These are phyloP conservation scores for Xylariaceae sp. DNA, from an alignment of 2,329 filamentous ascomycete species.

Conservation along the genomic window DNA sequence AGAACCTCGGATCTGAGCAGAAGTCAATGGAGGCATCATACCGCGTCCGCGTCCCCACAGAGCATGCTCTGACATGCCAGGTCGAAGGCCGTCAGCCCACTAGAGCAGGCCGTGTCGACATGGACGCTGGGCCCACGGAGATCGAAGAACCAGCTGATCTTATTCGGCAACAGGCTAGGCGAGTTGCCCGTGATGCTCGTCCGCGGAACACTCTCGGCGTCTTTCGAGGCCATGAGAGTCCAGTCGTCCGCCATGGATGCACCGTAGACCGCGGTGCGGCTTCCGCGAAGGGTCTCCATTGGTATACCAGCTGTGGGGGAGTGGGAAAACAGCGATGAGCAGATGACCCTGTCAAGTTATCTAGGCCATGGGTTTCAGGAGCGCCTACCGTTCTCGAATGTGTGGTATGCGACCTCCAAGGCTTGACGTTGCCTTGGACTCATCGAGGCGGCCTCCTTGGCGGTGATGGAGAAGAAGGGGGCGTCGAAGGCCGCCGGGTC, in stretches of 20 bases:
- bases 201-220: constrained; percentile 26
- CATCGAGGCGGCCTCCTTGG: constrained; percentile 27
- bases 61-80: constrained; percentile 18
- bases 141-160: constrained; percentile 34
- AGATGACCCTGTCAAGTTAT: no score
- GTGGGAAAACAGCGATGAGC: no score
- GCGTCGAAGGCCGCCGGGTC: constrained; percentile 30
- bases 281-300: constrained; percentile 19
- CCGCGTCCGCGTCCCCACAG: no score
- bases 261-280: constrained; percentile 28
- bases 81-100: constrained; percentile 9
- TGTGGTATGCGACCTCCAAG: constrained; percentile 27
- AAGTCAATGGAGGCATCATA: no score
- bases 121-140: constrained; percentile 21
- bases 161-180: constrained; percentile 28
- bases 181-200: constrained; percentile 27
- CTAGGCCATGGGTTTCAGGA: no score
- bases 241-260: constrained; percentile 32
- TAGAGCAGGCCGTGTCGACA: constrained; percentile 15
- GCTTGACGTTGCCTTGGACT: constrained; percentile 30
- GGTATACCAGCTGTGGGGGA: constrained; percentile 25
- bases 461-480: constrained; percentile 31
- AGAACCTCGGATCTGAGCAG: no score
- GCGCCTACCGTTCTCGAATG: constrained; percentile 30
- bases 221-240: constrained; percentile 21